phyloP scores from a whole-genome alignment of 306 rosid species.

The Cucurbita argyrosperma region DNA sequence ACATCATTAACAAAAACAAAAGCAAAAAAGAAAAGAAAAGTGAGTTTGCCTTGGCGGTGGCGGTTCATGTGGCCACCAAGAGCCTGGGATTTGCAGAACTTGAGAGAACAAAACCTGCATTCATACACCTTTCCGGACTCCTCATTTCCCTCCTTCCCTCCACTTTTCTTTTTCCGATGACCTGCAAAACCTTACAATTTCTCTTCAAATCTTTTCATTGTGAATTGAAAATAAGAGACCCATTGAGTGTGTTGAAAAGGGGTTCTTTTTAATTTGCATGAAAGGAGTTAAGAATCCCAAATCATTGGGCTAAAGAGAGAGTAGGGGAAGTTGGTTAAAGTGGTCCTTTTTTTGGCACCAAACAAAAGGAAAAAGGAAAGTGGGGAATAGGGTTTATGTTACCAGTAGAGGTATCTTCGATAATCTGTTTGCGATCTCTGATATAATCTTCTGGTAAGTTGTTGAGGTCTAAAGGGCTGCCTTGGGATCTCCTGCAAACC shows the following conservation, averaged over 20 bases:
- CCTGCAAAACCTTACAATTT: constrained; percentile 27
- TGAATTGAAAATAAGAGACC: no score
- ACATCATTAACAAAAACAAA: not conserved
- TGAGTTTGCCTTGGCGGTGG: constrained; percentile 79
- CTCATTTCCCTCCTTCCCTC: constrained; percentile 65
- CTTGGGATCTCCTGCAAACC: constrained; percentile 57
- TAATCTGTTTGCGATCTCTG: constrained; percentile 44
- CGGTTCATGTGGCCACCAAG: constrained; percentile 99
- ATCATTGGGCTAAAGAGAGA: not conserved
- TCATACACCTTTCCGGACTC: constrained; percentile 85
- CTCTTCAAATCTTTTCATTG: no score
- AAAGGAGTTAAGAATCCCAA: not conserved
- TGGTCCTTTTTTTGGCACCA: not conserved
- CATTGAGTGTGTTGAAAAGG: not conserved
- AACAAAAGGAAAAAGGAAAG: not conserved
- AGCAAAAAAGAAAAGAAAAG: not conserved
- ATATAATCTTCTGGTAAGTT: constrained; percentile 71
- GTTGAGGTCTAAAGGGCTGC: constrained; percentile 81
- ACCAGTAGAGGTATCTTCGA: constrained; percentile 36
- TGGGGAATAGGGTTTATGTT: not conserved
- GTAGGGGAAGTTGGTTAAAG: not conserved
- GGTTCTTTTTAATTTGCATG: not conserved
- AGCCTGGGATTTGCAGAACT: constrained; percentile 99
- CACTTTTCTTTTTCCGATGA: constrained; percentile 73
- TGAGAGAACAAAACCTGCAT: constrained; percentile 98